Base-by-base conservation (phyloP, 2,329 filamentous ascomycete genomes). In the Teratosphaeriaceae sp. region DNA sequence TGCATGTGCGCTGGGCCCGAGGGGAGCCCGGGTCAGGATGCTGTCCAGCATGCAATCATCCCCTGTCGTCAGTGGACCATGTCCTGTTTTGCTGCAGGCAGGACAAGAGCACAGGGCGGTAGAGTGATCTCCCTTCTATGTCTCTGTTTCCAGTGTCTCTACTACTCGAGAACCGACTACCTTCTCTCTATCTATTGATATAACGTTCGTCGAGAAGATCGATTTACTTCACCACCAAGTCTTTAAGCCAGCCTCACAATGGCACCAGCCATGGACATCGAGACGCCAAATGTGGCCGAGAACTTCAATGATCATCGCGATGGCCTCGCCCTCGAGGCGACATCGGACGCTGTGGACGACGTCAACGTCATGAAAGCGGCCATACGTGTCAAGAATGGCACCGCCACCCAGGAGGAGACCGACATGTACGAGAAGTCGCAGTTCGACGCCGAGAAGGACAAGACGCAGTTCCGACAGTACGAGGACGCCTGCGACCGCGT, bases 401-500 rank as follows among this genome's bases (percentile, higher is more conserved):
- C 61, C 43, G 62, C 68, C 27, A 66, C 66, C 19, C 61, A 68
- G 48, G 59, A 65, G 46, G 68, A 71, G 48, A 65, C 65, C 48
- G 66, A 71, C 58, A 68, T 75, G 53, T 75, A 76, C 58, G 71
- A 74, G 34, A 60, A 69, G 47, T 84, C 84, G 46, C 70, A 82
- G 52, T 88, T 88, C 61, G 84, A 88, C 63, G 66, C 75, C 36
- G 69, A 78, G 36, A 90, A 90, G 65, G 83, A 90, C 73, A 89
- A 89, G 72, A 75, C 79, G 18, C 73, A 82, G 52, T 90, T 90
- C 69, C 77, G 88, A 24, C 82, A 92, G 62, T 95, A 90, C 67
- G 81, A 88, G 56, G 80, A 82, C 13, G 86, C 88, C 31, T 87
- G 84, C 68, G 84, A 88, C 67, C 78, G 85, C 39, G 87, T 94